Evolutionary conservation across 768 basidiomycete genomes (phyloP).

Genomic region (Zangia roseola): DNA sequence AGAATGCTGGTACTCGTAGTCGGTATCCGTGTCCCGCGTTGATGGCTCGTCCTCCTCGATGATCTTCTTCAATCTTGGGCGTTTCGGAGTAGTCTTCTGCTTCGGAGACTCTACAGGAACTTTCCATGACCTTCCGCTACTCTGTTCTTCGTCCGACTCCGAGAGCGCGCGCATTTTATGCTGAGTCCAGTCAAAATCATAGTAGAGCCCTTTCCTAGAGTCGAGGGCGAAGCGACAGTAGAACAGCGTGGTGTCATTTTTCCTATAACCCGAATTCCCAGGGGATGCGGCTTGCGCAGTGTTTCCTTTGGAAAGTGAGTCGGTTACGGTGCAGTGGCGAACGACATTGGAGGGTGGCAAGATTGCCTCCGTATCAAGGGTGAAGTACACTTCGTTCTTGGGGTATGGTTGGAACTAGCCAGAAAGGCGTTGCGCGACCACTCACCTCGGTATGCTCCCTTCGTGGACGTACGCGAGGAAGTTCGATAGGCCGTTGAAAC

Average conservation of each 20-base stretch:
- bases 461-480: constrained; percentile 58
- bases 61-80: constrained; percentile 17
- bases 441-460: constrained; percentile 60
- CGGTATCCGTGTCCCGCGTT: constrained; percentile 15
- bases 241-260: constrained; percentile 36
- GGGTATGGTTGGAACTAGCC: neutral
- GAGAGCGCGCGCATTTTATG: constrained; percentile 43
- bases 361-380: constrained; percentile 46
- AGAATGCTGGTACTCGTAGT: constrained; percentile 25
- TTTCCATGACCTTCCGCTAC: constrained; percentile 47
- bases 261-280: constrained; percentile 11
- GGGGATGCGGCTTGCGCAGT: constrained; percentile 11
- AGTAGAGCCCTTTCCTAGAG: constrained; percentile 59
- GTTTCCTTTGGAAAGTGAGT: constrained; percentile 17
- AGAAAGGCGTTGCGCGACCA: neutral
- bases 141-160: constrained; percentile 26
- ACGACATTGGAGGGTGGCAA: constrained; percentile 52
- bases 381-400: constrained; percentile 79
- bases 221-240: constrained; percentile 61
- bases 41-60: constrained; percentile 25
- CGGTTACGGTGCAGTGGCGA: constrained; percentile 49
- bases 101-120: constrained; percentile 31
- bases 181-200: constrained; percentile 55
- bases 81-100: constrained; percentile 19
- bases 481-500: constrained; percentile 68